Evolutionary conservation across 2,329 filamentous ascomycete species (phyloP), one percentile per base, ranked within the genome.

Genomic region (Paecilomyces formosus): DNA sequence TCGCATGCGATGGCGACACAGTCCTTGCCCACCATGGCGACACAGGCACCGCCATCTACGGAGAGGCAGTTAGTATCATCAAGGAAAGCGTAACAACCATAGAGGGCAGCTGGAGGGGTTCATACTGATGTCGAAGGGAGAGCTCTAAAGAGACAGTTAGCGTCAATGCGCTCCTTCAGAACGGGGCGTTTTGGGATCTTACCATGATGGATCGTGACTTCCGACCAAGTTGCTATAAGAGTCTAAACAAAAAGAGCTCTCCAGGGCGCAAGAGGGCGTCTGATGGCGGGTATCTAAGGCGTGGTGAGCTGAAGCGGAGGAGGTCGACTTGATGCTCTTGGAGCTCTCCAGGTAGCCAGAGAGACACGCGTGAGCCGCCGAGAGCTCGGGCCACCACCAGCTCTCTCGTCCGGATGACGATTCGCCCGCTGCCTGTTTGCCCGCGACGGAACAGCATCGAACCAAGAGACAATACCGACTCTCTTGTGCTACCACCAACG

Each of bases 11-110:
- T 97, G 78, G 94, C 94, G 62, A 99, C 94, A 78, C 94, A 99
- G 86, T 97, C 92, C 81, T 99, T 97, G 82, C 94, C 94, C 65
- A 96, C 92, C 94, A 97, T 97, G 78, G 93, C 93, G 66, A 97
- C 92, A 79, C 89, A 93, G 81, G 93, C 93, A 76, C 93, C 93
- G 80, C 93, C 93, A 77, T 88, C 85, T 86, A 64, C 58, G 53
- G 52, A 56, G 35, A 57, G 9, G 24, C 18, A 1, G 49, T 68
- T 59, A 67, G 60, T 58, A 58, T 57, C 39, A 18, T 45, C 8
- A 18, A 18, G 15, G 6, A n/a, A 8, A 21, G 18, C 39, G 9
- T n/a, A 45, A 45, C 18, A 45, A 4, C n/a, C 39, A 55, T 26
- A 33, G 22, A 53, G 50, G 30, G 53, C 53, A 50, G 52, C 59